Conservation (phyloP, 108 stramenopile genomes). For the Epithemia pelagica region DNA sequence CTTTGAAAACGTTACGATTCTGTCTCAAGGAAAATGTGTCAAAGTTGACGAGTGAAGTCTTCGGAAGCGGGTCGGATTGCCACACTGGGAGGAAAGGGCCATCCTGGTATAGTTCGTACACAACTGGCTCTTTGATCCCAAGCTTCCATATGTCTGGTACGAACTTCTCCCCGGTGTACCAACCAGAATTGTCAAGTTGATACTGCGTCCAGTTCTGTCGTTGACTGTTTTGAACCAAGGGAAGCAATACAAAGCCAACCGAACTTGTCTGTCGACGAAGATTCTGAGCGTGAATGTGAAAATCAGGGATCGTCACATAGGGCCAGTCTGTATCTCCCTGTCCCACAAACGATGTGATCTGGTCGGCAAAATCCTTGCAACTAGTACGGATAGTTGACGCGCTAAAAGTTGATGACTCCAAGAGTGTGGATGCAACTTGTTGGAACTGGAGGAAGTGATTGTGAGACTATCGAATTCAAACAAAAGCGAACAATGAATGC, state of each 20-base stretch:
- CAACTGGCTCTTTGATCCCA: neutral
- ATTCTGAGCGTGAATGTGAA: neutral
- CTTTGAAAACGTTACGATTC: neutral
- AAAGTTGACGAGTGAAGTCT: neutral
- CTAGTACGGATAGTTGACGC: neutral
- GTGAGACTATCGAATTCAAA: too few species aligned
- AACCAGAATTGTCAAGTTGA: neutral
- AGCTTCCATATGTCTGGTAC: neutral
- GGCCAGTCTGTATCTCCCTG: neutral
- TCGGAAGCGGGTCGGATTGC: neutral
- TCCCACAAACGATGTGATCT: neutral
- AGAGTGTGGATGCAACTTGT: neutral
- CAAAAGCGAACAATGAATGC: neutral
- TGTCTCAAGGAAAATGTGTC: neutral
- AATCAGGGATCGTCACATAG: neutral
- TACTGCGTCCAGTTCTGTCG: neutral
- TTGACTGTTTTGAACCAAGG: neutral
- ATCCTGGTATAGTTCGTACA: neutral
- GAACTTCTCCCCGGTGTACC: neutral
- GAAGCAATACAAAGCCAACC: neutral
- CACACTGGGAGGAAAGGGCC: neutral
- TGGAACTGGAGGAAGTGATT: too few species aligned
- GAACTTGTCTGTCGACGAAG: neutral
- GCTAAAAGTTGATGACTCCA: neutral
- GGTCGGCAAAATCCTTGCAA: neutral